These are phyloP conservation scores for Colletotrichum gloeosporioides DNA, from an alignment of 2,329 filamentous ascomycete species.

Conservation along the genomic window DNA sequence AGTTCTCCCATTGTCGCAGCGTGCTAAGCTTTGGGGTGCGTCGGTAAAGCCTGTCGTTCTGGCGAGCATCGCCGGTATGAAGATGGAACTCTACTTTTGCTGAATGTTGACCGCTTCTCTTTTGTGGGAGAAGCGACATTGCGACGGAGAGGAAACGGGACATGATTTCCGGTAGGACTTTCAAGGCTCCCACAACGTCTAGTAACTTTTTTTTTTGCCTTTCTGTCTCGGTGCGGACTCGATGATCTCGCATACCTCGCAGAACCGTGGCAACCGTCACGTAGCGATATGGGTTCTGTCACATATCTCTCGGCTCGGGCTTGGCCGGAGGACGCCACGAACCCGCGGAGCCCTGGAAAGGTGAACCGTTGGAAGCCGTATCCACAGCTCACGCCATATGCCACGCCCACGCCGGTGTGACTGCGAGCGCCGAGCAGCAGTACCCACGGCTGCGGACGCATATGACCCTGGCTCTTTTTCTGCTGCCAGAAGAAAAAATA, in stretches of 20 bases:
- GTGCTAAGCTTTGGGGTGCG: not conserved
- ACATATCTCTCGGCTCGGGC: slow-evolving; percentile 2
- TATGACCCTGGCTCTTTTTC: not conserved
- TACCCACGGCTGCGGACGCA: not conserved
- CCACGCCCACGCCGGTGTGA: slow-evolving; percentile 12
- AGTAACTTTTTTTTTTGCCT: no score
- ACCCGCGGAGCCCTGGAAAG: not conserved
- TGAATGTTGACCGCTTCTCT: not conserved
- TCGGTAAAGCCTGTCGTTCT: not conserved
- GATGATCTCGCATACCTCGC: not conserved
- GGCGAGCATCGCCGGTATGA: not conserved
- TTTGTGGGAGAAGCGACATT: slow-evolving; percentile 6
- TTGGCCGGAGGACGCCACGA: not conserved
- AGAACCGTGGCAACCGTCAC: slow-evolving; percentile 1
- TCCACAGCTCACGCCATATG: slow-evolving; percentile 17
- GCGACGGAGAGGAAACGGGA: not conserved
- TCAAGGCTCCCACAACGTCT: not conserved
- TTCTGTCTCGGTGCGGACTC: not conserved
- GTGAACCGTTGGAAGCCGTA: not conserved
- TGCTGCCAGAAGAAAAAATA: not conserved
- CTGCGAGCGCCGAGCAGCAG: not conserved
- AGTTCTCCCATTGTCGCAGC: not conserved
- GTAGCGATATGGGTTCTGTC: not conserved
- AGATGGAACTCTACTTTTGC: not conserved
- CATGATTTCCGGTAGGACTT: not conserved